Percentiles rank a stretch among this genome's conserved stretches.
phyloP scores from a whole-genome alignment of 148 eudicot species.

The Limonium bicolor region DNA sequence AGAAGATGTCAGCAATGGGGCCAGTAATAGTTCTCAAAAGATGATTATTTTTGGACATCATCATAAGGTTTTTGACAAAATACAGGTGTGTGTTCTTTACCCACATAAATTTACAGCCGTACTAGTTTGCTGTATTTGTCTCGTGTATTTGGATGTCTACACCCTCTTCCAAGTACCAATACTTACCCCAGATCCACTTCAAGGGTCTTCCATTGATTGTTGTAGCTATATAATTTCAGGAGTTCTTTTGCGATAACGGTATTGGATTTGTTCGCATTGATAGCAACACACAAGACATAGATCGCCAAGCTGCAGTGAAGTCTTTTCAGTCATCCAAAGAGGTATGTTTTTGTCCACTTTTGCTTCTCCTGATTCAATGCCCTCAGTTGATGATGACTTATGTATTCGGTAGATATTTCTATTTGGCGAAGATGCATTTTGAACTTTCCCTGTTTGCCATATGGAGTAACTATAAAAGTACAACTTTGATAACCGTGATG shows the following conservation, averaged over 20 bases:
- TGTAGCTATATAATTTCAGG: conserved; percentile 33
- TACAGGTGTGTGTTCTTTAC: conserved; percentile 54
- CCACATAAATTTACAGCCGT: no score
- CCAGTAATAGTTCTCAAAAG: conserved; percentile 48
- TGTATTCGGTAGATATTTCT: no score
- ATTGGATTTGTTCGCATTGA: conserved; percentile 80
- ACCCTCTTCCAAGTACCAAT: no score
- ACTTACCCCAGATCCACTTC: no score
- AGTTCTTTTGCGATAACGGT: conserved; percentile 53
- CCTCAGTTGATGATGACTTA: no score
- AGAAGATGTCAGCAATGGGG: conserved; percentile 22
- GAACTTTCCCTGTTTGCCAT: no score
- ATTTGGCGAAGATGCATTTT: no score
- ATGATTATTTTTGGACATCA: conserved; percentile 98
- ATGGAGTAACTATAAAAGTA: no score
- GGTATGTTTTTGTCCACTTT: conserved; percentile 20
- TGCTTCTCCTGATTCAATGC: conserved; percentile 1
- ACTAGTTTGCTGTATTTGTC: no score
- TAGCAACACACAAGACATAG: conserved; percentile 38
- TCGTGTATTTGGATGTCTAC: no score
- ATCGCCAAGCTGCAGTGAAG: conserved; percentile 61
- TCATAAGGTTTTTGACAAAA: conserved; percentile 70
- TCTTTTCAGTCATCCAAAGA: conserved; percentile 64
- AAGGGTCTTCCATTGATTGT: no score
- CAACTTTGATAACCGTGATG: no score